Conservation (phyloP, 305 asterid species). For the Salvia sclarea region DNA sequence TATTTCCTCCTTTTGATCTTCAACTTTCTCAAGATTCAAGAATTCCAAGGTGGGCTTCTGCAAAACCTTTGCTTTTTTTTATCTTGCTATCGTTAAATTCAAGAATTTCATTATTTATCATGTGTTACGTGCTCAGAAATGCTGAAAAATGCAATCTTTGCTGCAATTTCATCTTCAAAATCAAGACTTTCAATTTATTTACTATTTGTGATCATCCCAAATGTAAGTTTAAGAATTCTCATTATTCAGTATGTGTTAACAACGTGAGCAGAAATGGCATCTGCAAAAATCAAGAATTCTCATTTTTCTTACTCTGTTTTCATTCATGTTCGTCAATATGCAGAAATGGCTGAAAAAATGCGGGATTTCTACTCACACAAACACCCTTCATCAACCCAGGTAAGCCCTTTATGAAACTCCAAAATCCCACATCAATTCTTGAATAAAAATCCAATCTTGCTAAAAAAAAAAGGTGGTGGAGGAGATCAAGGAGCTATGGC, state of each 20-base stretch:
- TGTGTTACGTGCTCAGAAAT: too few species aligned
- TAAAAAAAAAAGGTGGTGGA: conserved; percentile 57
- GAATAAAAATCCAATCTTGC: background rate
- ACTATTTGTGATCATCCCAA: background rate
- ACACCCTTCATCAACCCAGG: conserved; percentile 67
- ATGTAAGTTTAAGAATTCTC: background rate
- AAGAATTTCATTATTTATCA: too few species aligned
- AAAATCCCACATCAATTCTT: background rate
- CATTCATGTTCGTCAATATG: conserved; percentile 11
- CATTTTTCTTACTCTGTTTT: too few species aligned
- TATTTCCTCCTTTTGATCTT: conserved; percentile 23
- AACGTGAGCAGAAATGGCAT: background rate
- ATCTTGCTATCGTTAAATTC: too few species aligned
- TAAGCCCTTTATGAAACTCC: conserved; percentile 17
- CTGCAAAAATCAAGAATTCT: background rate
- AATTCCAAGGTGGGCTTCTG: conserved; percentile 4
- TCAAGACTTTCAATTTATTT: too few species aligned
- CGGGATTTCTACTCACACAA: conserved; percentile 54
- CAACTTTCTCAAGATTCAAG: conserved; percentile 5
- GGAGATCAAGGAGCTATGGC: conserved; percentile 81
- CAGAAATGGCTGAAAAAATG: conserved; percentile 57
- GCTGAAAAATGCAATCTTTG: too few species aligned
- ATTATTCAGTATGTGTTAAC: too few species aligned
- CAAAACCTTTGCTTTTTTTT: background rate
- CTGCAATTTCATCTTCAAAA: too few species aligned